These are phyloP conservation scores for Xylaria telfairii DNA, from an alignment of 495 filamentous ascomycete species.

Conservation along the genomic window DNA sequence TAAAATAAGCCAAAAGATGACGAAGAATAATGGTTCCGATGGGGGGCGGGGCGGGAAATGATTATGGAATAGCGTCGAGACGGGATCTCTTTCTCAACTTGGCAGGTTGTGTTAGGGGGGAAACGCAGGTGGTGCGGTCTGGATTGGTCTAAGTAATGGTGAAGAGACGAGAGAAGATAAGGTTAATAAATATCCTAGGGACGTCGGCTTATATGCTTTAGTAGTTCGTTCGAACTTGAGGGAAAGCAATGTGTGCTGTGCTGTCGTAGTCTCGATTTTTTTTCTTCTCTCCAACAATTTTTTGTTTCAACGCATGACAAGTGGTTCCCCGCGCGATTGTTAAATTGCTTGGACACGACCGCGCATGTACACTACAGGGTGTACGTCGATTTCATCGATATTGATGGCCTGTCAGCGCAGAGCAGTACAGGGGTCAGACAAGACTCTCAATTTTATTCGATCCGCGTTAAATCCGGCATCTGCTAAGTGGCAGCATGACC, in stretches of 20 bases:
- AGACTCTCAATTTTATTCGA: constrained; percentile 10
- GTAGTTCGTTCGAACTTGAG: background rate
- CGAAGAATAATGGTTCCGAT: background rate
- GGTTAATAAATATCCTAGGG: background rate
- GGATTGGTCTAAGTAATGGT: background rate
- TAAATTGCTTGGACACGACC: constrained; percentile 4
- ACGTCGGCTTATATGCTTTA: constrained; percentile 7
- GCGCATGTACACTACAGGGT: background rate
- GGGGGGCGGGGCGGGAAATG: background rate
- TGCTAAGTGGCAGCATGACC: background rate
- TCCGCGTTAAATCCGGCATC: background rate
- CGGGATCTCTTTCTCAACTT: background rate
- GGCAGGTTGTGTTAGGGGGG: background rate
- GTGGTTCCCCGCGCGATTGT: constrained; percentile 6
- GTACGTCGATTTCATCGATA: background rate
- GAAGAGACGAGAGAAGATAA: background rate
- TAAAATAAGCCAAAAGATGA: background rate
- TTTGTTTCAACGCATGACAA: background rate
- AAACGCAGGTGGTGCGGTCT: background rate
- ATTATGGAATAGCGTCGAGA: background rate
- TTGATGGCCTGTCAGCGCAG: background rate
- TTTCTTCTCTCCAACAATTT: background rate
- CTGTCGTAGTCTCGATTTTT: background rate
- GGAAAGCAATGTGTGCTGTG: background rate
- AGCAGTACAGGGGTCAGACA: background rate